A percentile compares a stretch with the other conserved stretches of the same genome.
Evolutionary conservation across 1,284 basidiomycete genomes (phyloP).

Genomic region (Malassezia furfur): DNA sequence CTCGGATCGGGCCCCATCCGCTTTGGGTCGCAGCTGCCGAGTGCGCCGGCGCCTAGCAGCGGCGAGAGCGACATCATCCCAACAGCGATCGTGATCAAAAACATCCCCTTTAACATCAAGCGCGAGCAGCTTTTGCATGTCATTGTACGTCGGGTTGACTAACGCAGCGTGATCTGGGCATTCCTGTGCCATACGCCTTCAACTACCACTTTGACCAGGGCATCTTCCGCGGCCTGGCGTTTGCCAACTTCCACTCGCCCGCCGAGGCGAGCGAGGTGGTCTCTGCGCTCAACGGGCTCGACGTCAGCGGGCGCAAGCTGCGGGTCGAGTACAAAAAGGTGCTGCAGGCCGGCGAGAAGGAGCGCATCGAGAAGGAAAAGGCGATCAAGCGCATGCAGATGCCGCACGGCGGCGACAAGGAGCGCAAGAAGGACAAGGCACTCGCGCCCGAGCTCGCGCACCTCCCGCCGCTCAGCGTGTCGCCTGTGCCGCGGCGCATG

Average conservation of each 20-base stretch:
- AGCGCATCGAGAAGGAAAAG: slow-evolving; percentile 96
- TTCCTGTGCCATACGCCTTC: slow-evolving; percentile 98
- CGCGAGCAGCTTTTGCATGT: slow-evolving; percentile 89
- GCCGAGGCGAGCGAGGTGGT: slow-evolving; percentile 90
- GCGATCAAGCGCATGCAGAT: slow-evolving; percentile 87
- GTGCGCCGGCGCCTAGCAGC: background rate
- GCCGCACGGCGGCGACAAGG: slow-evolving; percentile 39
- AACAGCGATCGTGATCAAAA: slow-evolving; percentile 98
- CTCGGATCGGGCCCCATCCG: slow-evolving; percentile 6
- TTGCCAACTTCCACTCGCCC: slow-evolving; percentile 90
- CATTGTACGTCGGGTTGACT: slow-evolving; percentile 56
- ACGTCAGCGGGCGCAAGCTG: slow-evolving; percentile 94
- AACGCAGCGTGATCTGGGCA: slow-evolving; percentile 69
- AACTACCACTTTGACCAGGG: slow-evolving; percentile 56
- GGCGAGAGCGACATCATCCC: slow-evolving; percentile 88
- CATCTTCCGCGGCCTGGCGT: slow-evolving; percentile 91
- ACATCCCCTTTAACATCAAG: slow-evolving; percentile 97
- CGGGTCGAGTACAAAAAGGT: slow-evolving; percentile 99
- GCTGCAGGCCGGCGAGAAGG: slow-evolving; percentile 95
- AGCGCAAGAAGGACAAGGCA: slow-evolving; percentile 22
- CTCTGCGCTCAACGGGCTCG: slow-evolving; percentile 76
- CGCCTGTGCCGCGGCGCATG: background rate
- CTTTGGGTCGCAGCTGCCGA: slow-evolving; percentile 3
- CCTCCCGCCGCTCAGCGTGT: background rate
- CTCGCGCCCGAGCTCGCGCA: background rate